These are phyloP conservation scores for Pyropia yezoensis DNA, from an alignment of 23 red algal species.

Conservation along the genomic window DNA sequence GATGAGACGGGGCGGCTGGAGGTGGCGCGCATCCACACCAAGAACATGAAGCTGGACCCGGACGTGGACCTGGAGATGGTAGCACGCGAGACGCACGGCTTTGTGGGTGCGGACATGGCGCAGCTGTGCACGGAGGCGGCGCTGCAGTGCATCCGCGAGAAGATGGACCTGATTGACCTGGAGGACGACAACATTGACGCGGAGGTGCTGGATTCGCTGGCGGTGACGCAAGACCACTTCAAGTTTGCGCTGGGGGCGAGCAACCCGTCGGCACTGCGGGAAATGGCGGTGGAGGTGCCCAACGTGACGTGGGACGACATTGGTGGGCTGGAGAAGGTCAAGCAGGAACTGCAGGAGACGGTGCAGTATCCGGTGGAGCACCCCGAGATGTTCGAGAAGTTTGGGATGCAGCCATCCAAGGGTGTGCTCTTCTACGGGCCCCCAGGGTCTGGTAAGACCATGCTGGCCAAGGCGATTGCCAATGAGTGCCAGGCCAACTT, in stretches of 20 bases:
- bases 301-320: slow-evolving; percentile 99
- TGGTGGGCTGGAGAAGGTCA: slow-evolving; percentile 95
- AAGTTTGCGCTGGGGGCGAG: slow-evolving; percentile 91
- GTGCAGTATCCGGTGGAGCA: slow-evolving; percentile 99
- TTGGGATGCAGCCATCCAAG: slow-evolving; percentile 83
- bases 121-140: slow-evolving; percentile 98
- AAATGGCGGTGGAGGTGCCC: slow-evolving; percentile 95
- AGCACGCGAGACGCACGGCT: slow-evolving; percentile 91
- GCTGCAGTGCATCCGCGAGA: slow-evolving; percentile 97
- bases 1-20: slow-evolving; percentile 98
- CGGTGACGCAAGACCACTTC: slow-evolving; percentile 96
- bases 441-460: slow-evolving; percentile 93
- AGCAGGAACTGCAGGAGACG: slow-evolving; percentile 94
- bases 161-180: slow-evolving; percentile 99
- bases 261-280: slow-evolving; percentile 91
- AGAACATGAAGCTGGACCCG: slow-evolving; percentile 98
- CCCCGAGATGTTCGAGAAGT: slow-evolving; percentile 97
- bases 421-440: slow-evolving; percentile 98
- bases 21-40: slow-evolving; percentile 98
- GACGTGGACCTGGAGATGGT: slow-evolving; percentile 85
- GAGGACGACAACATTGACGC: slow-evolving; percentile 98
- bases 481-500: slow-evolving; percentile 99
- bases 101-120: slow-evolving; percentile 94
- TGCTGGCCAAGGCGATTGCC: slow-evolving; percentile 98
- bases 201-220: slow-evolving; percentile 88